A percentile compares a stretch with the other conserved stretches of the same genome.
These are phyloP conservation scores for Xylaria multiplex DNA, from an alignment of 2,329 filamentous ascomycete genomes.

Conservation along the genomic window DNA sequence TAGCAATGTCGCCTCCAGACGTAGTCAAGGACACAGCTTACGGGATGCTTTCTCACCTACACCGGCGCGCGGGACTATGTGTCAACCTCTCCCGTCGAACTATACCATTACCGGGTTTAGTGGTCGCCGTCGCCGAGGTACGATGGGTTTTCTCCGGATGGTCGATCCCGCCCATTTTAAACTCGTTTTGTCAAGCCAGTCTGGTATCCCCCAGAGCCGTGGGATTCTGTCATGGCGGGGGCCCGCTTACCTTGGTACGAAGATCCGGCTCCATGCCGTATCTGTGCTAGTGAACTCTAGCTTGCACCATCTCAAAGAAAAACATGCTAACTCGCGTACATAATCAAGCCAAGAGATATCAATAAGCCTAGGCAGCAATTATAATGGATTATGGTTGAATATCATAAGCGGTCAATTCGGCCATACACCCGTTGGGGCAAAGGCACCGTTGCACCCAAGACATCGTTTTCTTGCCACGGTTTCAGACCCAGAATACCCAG, in stretches of 20 bases:
- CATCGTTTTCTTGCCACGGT: conserved; percentile 20
- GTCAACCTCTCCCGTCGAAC: conserved; percentile 6
- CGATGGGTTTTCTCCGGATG: conserved; percentile 5
- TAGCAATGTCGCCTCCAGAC: conserved; percentile 15
- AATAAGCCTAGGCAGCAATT: background rate
- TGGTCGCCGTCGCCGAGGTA: conserved; percentile 3
- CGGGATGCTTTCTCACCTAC: background rate
- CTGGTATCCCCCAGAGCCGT: background rate
- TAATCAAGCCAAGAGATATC: conserved; percentile 7
- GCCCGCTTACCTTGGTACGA: conserved; percentile 7
- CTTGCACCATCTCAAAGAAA: background rate
- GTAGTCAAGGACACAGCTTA: conserved; percentile 21
- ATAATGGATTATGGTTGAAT: conserved; percentile 1
- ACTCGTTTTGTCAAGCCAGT: background rate
- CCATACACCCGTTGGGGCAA: conserved; percentile 16
- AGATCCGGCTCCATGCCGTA: background rate
- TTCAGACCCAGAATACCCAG: conserved; percentile 7
- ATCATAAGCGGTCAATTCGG: conserved; percentile 3
- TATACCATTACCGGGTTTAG: background rate
- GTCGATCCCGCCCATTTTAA: background rate
- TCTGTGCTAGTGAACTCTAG: conserved; percentile 6
- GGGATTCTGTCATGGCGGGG: background rate
- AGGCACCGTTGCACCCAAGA: conserved; percentile 17
- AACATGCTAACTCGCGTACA: conserved; percentile 7
- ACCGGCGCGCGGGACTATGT: background rate